phyloP scores from a whole-genome alignment of 2,329 filamentous ascomycete species.

The Penicillium sumatraense region DNA sequence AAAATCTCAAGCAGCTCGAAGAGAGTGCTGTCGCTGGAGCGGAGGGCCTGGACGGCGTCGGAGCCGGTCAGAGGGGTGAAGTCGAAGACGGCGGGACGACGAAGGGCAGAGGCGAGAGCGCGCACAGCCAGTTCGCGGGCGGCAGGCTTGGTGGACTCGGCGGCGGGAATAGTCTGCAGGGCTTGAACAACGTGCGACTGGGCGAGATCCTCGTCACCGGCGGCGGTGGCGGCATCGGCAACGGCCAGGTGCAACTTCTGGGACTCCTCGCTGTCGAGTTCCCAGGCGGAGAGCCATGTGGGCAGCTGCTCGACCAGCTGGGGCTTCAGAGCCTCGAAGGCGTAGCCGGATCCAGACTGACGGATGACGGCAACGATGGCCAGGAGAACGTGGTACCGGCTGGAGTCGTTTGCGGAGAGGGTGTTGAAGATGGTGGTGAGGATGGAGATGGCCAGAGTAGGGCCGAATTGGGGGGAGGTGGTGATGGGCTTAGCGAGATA shows the following conservation, averaged over 20 bases:
- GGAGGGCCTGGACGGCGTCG: constrained; percentile 82
- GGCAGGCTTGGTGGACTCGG: constrained; percentile 59
- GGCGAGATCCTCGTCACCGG: constrained; percentile 75
- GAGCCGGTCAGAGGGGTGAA: constrained; percentile 73
- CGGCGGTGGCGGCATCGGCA: constrained; percentile 77
- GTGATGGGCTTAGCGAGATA: constrained; percentile 87
- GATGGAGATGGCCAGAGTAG: constrained; percentile 83
- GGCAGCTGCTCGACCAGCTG: constrained; percentile 80
- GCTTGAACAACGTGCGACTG: constrained; percentile 76
- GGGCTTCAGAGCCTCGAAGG: constrained; percentile 82
- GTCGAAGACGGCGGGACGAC: constrained; percentile 69
- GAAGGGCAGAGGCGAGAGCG: constrained; percentile 69
- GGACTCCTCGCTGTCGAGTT: constrained; percentile 77
- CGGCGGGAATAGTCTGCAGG: constrained; percentile 72
- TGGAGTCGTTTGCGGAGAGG: constrained; percentile 73
- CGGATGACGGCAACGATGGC: constrained; percentile 85
- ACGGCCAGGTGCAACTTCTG: constrained; percentile 84
- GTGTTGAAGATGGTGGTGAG: constrained; percentile 98
- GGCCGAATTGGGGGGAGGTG: constrained; percentile 82
- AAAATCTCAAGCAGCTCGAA: constrained; percentile 96
- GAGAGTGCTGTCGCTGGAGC: constrained; percentile 80
- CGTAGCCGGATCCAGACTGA: constrained; percentile 67
- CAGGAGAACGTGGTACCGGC: constrained; percentile 88
- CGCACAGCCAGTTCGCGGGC: constrained; percentile 65
- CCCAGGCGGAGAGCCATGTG: constrained; percentile 81